Evolutionary conservation across 495 filamentous ascomycete species (phyloP).

Genomic region (Staphylotrichum longicolle): DNA sequence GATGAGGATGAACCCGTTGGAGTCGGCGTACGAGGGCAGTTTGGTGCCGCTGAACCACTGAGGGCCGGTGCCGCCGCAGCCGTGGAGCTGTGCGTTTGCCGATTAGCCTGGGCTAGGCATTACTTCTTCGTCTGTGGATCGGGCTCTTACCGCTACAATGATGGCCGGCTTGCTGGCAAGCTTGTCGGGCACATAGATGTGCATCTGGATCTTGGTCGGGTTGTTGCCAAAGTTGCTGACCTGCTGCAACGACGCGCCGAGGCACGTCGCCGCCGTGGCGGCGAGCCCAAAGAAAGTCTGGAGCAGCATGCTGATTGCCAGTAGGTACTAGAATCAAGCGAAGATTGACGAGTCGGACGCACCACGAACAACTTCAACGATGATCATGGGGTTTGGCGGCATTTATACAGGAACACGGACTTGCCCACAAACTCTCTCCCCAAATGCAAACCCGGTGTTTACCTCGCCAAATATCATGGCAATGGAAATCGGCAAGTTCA

Average conservation of each 20-base stretch:
- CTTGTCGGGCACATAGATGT: constrained; percentile 44
- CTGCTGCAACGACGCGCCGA: constrained; percentile 37
- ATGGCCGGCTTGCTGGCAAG: constrained; percentile 39
- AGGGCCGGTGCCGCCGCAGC: constrained; percentile 36
- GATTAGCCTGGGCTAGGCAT: no score
- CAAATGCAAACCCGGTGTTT: no score
- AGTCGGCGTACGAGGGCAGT: constrained; percentile 44
- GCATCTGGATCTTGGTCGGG: constrained; percentile 40
- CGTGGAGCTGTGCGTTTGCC: constrained; percentile 32
- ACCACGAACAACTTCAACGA: neutral
- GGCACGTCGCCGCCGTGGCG: constrained; percentile 22
- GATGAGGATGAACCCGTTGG: constrained; percentile 54
- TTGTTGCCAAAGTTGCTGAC: constrained; percentile 40
- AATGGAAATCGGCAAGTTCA: constrained; percentile 17
- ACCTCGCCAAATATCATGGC: neutral
- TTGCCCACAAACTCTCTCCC: neutral
- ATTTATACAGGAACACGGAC: no score
- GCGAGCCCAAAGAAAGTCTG: constrained; percentile 22
- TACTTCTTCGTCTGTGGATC: no score
- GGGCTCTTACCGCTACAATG: constrained; percentile 31
- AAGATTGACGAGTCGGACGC: no score
- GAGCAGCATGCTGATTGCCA: constrained; percentile 21
- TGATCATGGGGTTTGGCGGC: no score
- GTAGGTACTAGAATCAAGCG: no score
- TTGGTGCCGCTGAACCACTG: constrained; percentile 38